These are phyloP conservation scores for Takashimella tepidaria DNA, from an alignment of 1,284 basidiomycete species.

Conservation along the genomic window DNA sequence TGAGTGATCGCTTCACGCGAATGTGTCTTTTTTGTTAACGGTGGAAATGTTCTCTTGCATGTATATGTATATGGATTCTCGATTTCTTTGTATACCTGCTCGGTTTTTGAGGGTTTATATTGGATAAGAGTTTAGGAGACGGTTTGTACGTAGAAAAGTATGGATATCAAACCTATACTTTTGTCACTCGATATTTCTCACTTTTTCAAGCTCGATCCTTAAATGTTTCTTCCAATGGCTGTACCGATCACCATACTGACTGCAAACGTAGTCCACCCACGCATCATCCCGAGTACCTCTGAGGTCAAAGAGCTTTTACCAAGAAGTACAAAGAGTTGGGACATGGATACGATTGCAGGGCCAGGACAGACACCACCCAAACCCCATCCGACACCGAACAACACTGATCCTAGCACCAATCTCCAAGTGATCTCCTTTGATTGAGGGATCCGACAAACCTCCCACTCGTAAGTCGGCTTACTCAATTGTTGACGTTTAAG, in stretches of 20 bases:
- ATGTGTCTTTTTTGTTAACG: no score
- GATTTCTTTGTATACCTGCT: no score
- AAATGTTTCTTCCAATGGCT: no score
- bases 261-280: slow-evolving; percentile 7
- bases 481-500: slow-evolving; percentile 1
- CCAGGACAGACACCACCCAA: slow-evolving; percentile 58
- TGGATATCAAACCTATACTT: no score
- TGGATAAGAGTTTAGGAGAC: no score
- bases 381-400: slow-evolving; percentile 67
- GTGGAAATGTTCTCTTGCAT: no score
- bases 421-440: slow-evolving; percentile 50
- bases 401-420: slow-evolving; percentile 55
- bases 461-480: slow-evolving; percentile 23
- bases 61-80: no score
- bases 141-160: no score
- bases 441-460: slow-evolving; percentile 35
- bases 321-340: slow-evolving; percentile 3
- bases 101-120: no score
- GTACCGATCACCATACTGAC: slow-evolving; percentile 13
- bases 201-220: no score
- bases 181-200: no score
- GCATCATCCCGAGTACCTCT: slow-evolving; percentile 3
- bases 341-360: slow-evolving; percentile 29
- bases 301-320: neutral
- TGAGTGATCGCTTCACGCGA: no score